Evolutionary conservation across 2,329 filamentous ascomycete species (phyloP).

Genomic region (Apiospora pterosperma): DNA sequence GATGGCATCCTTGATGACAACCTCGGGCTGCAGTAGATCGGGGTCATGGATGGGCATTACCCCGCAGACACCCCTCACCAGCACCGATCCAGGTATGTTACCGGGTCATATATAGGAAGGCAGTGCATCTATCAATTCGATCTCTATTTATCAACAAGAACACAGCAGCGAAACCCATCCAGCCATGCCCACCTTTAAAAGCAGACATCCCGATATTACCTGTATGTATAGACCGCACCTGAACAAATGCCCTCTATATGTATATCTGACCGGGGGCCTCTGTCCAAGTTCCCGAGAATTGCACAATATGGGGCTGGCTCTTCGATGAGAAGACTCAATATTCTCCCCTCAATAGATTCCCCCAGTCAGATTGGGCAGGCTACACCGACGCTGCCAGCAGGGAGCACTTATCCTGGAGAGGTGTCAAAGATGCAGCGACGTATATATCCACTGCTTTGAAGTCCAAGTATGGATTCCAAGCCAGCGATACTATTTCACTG

Average conservation of each 20-base stretch:
- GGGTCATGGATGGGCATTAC: background rate
- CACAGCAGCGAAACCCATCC: background rate
- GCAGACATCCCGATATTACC: conserved; percentile 17
- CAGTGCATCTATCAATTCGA: background rate
- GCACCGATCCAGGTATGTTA: background rate
- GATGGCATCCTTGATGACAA: background rate
- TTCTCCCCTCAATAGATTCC: conserved; percentile 18
- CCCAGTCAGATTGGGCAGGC: conserved; percentile 18
- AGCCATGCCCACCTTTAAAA: conserved; percentile 19
- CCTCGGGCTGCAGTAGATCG: background rate
- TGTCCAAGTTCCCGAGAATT: conserved; percentile 13
- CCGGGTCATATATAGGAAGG: background rate
- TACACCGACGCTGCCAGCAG: conserved; percentile 51
- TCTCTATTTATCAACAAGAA: background rate
- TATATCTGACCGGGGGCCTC: background rate
- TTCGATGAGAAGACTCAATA: conserved; percentile 16
- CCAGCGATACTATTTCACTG: conserved; percentile 55
- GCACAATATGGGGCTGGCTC: conserved; percentile 23
- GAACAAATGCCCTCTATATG: background rate
- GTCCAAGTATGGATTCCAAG: conserved; percentile 48
- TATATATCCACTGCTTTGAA: conserved; percentile 59
- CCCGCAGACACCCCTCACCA: background rate
- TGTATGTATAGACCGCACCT: conserved; percentile 10
- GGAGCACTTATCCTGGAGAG: conserved; percentile 53
- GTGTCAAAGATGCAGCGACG: conserved; percentile 54